Evolutionary conservation across 352 stramenopile genomes (phyloP), one percentile per base, ranked within the genome.

Genomic region (Phytopythium aichiense): DNA sequence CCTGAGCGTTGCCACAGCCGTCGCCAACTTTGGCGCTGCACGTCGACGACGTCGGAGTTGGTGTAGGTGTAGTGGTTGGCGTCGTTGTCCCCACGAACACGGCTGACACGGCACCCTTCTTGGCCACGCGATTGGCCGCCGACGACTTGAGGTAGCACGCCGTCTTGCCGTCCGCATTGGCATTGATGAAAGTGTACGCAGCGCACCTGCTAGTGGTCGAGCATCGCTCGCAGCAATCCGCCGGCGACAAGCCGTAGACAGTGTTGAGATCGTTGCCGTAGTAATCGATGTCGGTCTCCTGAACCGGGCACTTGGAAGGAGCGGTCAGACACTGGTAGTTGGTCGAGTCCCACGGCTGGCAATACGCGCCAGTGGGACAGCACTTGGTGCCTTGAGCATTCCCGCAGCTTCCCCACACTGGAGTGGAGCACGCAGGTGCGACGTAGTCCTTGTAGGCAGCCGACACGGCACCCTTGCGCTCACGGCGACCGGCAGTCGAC

Each of bases 181-280:
- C 61, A 58, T 86, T 88, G 22, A 84, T 67, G 23, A 84, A 88
- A 12, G 79, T 87, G 73, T 80, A 87, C n/a, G 71, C 77, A 45
- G 64, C 59, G 64, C 79, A 89, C n/a, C 72, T 77, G 7, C n/a
- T 46, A 8, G 71, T 82, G n/a, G 30, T 57, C 2, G 58, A 43
- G 56, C 80, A 88, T 42, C 73, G 58, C 37, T 76, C 74, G 48
- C 69, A 84, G 45, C 71, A 84, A 12, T 65, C 65, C 12, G 65
- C 60, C 22, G 77, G 77, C n/a, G 72, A 65, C 16, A 80, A 30
- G 4, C 63, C 72, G 56, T 79, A 77, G 49, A 80, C 61, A 6
- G 65, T 77, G 60, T 73, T 63, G 46, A 83, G 38, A 50, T 82
- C 75, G 52, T 81, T 81, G 50, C 78, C 78, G 37, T 72, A 76